Conservation (phyloP, 2,329 filamentous ascomycete genomes). For the Alternaria alternata region DNA sequence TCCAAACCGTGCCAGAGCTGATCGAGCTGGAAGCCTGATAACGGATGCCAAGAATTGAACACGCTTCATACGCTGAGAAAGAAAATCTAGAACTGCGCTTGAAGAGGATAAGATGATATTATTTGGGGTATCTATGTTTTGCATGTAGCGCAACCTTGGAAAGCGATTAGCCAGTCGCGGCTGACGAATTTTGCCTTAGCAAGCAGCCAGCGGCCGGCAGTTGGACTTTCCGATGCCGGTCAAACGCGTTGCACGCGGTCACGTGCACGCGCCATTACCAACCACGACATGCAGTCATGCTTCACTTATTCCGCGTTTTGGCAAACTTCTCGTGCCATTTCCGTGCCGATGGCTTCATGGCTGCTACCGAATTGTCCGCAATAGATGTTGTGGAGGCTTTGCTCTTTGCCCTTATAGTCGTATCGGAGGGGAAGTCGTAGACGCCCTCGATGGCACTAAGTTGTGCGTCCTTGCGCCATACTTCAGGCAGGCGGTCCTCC, state of each 20-base stretch:
- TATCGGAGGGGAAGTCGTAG: slow-evolving; percentile 45
- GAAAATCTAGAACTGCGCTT: background rate
- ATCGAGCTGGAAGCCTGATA: slow-evolving; percentile 5
- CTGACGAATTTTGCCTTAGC: slow-evolving; percentile 25
- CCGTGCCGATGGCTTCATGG: slow-evolving; percentile 41
- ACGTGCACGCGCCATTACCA: slow-evolving; percentile 10
- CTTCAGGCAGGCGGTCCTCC: slow-evolving; percentile 50
- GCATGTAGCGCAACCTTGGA: slow-evolving; percentile 11
- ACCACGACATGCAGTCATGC: background rate
- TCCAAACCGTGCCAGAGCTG: background rate
- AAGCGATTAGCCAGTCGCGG: slow-evolving; percentile 24
- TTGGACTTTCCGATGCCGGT: slow-evolving; percentile 17
- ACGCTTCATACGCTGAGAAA: slow-evolving; percentile 14
- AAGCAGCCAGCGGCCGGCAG: slow-evolving; percentile 26
- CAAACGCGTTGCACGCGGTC: slow-evolving; percentile 16
- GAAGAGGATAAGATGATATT: background rate
- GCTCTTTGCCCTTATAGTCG: slow-evolving; percentile 41
- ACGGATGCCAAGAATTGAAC: slow-evolving; percentile 9
- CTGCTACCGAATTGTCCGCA: slow-evolving; percentile 12
- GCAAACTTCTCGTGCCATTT: slow-evolving; percentile 53
- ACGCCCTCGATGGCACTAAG: slow-evolving; percentile 42
- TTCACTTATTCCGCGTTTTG: slow-evolving; percentile 44
- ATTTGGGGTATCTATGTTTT: slow-evolving; percentile 12
- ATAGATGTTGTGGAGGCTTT: slow-evolving; percentile 12
- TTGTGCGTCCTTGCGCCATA: slow-evolving; percentile 47